phyloP scores from a whole-genome alignment of 164 flowering plant species.

The Chimonanthus praecox region DNA sequence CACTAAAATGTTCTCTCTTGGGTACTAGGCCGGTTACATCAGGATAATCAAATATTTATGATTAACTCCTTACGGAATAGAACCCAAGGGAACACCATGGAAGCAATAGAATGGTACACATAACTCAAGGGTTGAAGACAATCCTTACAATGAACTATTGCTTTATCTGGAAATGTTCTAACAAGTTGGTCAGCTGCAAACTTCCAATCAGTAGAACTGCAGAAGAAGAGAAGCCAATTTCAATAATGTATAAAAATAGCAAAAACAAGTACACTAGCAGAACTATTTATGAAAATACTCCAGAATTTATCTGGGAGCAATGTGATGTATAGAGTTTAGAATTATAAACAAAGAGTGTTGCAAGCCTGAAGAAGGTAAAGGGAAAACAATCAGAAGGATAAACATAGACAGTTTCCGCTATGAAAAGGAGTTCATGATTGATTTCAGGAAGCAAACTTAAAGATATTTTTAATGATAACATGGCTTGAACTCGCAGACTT shows the following conservation, averaged over 20 bases:
- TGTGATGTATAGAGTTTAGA: too few species aligned
- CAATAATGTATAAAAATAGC: background rate
- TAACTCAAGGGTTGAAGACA: background rate
- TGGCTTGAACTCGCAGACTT: too few species aligned
- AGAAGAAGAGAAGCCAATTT: constrained; percentile 1
- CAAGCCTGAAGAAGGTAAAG: too few species aligned
- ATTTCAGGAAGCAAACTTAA: too few species aligned
- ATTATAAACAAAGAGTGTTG: too few species aligned
- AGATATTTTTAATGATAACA: too few species aligned
- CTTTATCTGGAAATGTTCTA: constrained; percentile 65
- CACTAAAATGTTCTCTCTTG: background rate
- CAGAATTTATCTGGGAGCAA: too few species aligned
- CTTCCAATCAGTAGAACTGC: constrained; percentile 87
- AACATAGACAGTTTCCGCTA: too few species aligned
- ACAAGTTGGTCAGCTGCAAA: constrained; percentile 90
- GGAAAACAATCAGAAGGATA: too few species aligned
- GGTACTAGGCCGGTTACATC: background rate
- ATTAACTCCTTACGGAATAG: background rate
- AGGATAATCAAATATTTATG: too few species aligned
- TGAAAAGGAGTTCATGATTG: too few species aligned
- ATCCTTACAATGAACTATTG: constrained; percentile 83
- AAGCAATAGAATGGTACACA: background rate
- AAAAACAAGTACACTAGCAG: background rate
- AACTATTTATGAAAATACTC: too few species aligned
- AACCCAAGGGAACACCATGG: background rate